Percentiles rank a stretch among this genome's conserved stretches.
Evolutionary conservation across 2,329 filamentous ascomycete species (phyloP).

Genomic region (Thelonectria olida): DNA sequence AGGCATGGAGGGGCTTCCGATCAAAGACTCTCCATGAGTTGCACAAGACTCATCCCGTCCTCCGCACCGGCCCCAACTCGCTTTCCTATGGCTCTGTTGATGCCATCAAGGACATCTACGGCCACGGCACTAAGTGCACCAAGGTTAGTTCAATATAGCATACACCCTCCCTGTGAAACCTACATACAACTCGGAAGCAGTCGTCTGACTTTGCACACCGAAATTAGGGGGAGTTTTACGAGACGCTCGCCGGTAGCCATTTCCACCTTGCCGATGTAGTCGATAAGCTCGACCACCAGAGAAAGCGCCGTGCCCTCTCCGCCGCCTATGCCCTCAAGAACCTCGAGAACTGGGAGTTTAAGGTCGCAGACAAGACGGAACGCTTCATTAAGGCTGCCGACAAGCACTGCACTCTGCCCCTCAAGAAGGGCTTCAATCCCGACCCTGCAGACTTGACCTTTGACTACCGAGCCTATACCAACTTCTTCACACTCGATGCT

Average conservation of each 20-base stretch:
- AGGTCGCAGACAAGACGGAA: constrained; percentile 60
- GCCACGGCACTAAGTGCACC: constrained; percentile 57
- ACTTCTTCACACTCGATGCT: constrained; percentile 65
- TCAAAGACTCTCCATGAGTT: constrained; percentile 56
- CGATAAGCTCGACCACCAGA: constrained; percentile 60
- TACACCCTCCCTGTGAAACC: too few species aligned
- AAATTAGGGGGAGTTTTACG: constrained; percentile 59
- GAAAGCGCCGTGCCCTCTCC: constrained; percentile 60
- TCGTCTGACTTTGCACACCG: too few species aligned
- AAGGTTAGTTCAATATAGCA: too few species aligned
- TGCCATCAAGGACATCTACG: constrained; percentile 47
- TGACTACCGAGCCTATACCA: constrained; percentile 60
- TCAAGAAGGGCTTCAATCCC: constrained; percentile 41
- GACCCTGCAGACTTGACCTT: constrained; percentile 50
- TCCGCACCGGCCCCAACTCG: constrained; percentile 39
- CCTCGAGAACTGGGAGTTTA: constrained; percentile 63
- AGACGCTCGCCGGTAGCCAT: constrained; percentile 56
- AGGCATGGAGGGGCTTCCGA: constrained; percentile 48
- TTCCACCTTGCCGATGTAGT: constrained; percentile 62
- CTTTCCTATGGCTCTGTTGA: constrained; percentile 33
- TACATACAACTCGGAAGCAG: too few species aligned
- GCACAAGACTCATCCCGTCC: constrained; percentile 52
- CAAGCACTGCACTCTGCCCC: constrained; percentile 48
- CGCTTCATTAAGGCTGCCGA: constrained; percentile 56
- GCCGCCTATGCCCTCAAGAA: constrained; percentile 63